Base-by-base conservation (phyloP, 148 eudicot genomes). In the Persicaria tinctoria region DNA sequence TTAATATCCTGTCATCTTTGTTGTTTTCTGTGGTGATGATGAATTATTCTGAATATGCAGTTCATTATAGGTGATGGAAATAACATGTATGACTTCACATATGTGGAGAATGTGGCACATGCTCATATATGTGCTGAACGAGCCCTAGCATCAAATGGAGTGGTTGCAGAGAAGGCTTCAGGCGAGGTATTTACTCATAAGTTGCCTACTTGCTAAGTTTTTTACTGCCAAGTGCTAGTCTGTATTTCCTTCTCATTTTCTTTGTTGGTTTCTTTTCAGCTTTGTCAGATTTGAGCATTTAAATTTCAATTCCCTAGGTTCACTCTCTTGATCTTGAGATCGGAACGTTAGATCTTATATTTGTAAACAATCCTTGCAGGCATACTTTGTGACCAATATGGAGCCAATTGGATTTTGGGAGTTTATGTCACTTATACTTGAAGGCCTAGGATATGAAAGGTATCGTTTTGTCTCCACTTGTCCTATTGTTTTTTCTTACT, bases 51-150 rank as follows among this genome's bases (percentile, higher is more conserved):
- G 18, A 60, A 13, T 41, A 27, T 73, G 72, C 91, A 93, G 98
- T 93, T 88, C 76, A 87, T 93, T 41, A 88, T 93, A 72, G 98
- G 98, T 78, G 84, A 90, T 79, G 99, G 99, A 54, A 92, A 90
- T 59, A 95, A 95, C 87, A 77, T 90, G 87, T 95, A 95, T 76
- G 97, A 95, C 80, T 92, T 95, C 82, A 95, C 99, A 20, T 92
- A 89, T 51, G 99, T 95, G 56, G 97, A 90, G 81, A 95, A 95
- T 84, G 99, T 95, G 73, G 99, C 97, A 82, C 99, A 95, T 87
- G 96, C 94, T 71, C 99, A 95, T 82, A 79, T 95, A 80, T 95
- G 99, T 85, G 99, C 99, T 77, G 99, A 95, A 81, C 89, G 96
- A 83, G 99, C 97, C 74, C 80, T 95, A 74, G 97, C 99, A 62